Percentiles rank a stretch among this genome's conserved stretches.
Conservation (phyloP, 306 rosid species). For the Purshia tridentata region DNA sequence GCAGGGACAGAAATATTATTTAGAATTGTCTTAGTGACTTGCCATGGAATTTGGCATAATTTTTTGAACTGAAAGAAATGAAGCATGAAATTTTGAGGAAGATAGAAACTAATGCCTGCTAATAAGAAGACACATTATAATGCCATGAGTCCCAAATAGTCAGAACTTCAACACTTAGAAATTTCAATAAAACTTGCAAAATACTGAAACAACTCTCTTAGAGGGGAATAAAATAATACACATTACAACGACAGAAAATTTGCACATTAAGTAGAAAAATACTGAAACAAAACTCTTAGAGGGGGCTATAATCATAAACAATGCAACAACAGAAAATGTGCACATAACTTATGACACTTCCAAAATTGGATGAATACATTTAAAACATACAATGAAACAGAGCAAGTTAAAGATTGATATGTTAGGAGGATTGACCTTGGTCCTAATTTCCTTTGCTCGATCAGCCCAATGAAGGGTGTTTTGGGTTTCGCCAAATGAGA, state of each 20-base stretch:
- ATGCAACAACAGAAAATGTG: background rate
- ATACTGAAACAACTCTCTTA: background rate
- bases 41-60: background rate
- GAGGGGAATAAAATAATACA: background rate
- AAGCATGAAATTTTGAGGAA: conserved; percentile 3
- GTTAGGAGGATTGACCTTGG: conserved; percentile 56
- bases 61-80: background rate
- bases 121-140: no score
- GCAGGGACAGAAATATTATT: background rate
- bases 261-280: no score
- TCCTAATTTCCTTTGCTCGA: conserved; percentile 90
- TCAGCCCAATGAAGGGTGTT: conserved; percentile 98
- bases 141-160: no score
- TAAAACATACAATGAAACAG: background rate
- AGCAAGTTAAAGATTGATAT: conserved; percentile 17
- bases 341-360: background rate
- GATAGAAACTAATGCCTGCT: background rate
- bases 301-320: background rate
- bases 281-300: no score
- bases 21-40: background rate
- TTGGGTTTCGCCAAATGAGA: conserved; percentile 90
- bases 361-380: background rate
- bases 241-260: background rate
- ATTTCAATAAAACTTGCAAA: background rate
- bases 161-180: no score